These are phyloP conservation scores for Millerozyma miso DNA, from an alignment of 805 yeast species.

Conservation along the genomic window DNA sequence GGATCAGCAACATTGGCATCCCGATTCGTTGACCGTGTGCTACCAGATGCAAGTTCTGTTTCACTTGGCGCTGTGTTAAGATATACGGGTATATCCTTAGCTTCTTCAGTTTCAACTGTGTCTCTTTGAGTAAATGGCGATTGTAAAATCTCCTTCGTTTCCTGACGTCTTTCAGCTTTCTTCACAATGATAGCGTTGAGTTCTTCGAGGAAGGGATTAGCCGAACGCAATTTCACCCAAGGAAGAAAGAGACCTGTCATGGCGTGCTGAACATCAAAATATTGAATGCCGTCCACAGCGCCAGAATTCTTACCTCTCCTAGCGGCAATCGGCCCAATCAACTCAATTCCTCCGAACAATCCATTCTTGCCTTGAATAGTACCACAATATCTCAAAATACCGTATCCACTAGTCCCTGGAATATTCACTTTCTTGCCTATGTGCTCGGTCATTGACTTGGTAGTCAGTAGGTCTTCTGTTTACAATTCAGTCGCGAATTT, in stretches of 20 bases:
- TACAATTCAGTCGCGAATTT: too few relatives aligned
- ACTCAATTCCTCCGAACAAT: conserved; percentile 81
- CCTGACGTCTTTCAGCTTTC: background rate
- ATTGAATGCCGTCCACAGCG: conserved; percentile 63
- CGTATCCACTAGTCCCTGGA: conserved; percentile 67
- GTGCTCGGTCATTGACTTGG: conserved; percentile 25
- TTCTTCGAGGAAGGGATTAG: conserved; percentile 25
- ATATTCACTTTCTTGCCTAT: conserved; percentile 39
- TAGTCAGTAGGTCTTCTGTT: too few relatives aligned
- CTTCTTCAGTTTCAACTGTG: background rate
- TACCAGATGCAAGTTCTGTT: background rate
- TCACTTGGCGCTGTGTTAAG: background rate
- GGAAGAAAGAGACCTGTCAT: conserved; percentile 75
- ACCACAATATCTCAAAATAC: conserved; percentile 68
- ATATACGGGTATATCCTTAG: background rate
- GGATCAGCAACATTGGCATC: background rate
- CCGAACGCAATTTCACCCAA: conserved; percentile 39
- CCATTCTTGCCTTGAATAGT: conserved; percentile 68
- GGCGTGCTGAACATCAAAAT: conserved; percentile 62
- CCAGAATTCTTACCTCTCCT: conserved; percentile 82
- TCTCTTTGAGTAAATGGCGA: background rate
- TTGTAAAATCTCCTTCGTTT: background rate
- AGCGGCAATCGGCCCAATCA: conserved; percentile 56
- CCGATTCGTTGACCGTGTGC: background rate
- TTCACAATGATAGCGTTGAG: background rate